Base-by-base conservation (phyloP, 2,329 filamentous ascomycete genomes). In the Trichoderma sp. region DNA sequence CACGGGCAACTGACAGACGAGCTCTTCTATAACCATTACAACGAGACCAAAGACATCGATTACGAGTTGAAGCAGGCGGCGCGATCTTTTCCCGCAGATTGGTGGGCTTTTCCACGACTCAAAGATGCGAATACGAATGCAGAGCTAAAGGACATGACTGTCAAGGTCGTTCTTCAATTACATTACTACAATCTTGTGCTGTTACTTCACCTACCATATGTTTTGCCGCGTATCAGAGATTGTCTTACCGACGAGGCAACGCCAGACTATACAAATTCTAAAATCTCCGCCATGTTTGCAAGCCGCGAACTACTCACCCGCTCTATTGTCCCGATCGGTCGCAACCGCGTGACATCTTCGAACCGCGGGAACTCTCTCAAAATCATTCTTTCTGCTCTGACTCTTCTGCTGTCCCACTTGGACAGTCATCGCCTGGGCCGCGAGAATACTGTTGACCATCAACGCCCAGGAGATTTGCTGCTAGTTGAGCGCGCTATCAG, bases 191-290 rank as follows among this genome's bases (percentile, higher is more conserved):
- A 80, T 62, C 75, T 84, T 8, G 73, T 84, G 1, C 77, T 78
- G 60, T 80, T 81, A 69, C 78, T 84, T 0, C 83, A 85, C 71
- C 74, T 84, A 1, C 83, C 83, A 0, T 83, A 80, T 70, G 76
- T 83, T 66, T 71, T 84, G 11, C 75, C 74, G 18, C 36, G 57
- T 0, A 14, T 26, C 9, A 21, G 47, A 8, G 14, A 21, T n/a
- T 7, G 30, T 9, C 34, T 21, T 47, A 21, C 12, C 28, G 24
- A 30, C 2, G 24, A 47, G 6, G 7, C 7, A 3, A 1, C 11
- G 12, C 65, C 30, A 12, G 53, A 43, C 12, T 60, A 58, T 36
- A 43, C 53, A 12, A 47, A 47, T 12, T 68, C 53, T 18, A 58
- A 68, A 21, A 15, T 68, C 34, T 57, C 65, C 18, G 65, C 65